Conservation (phyloP, 1,284 basidiomycete species). For the Pyrrhoderma lamaoense region DNA sequence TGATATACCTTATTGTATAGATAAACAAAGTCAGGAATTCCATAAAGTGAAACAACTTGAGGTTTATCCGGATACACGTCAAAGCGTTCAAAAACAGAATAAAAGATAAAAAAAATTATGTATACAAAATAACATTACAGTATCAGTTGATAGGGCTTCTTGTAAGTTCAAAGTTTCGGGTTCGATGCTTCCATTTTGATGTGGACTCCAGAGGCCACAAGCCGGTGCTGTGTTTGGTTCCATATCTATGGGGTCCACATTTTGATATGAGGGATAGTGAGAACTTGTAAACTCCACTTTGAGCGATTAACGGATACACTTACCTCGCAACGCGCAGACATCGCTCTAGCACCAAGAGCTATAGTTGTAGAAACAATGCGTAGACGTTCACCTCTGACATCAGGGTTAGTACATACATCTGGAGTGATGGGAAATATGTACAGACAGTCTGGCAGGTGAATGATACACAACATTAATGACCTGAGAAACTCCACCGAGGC, state of each 20-base stretch:
- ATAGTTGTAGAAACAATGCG: slow-evolving; percentile 42
- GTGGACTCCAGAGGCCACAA: slow-evolving; percentile 48
- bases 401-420: neutral
- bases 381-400: slow-evolving; percentile 39
- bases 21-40: too few species aligned
- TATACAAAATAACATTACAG: too few species aligned
- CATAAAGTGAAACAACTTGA: too few species aligned
- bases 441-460: slow-evolving; percentile 43
- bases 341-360: slow-evolving; percentile 34
- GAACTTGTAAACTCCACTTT: neutral
- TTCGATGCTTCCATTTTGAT: slow-evolving; percentile 45
- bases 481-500: slow-evolving; percentile 33
- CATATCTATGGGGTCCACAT: slow-evolving; percentile 59
- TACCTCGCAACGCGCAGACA: slow-evolving; percentile 43
- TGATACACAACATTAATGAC: slow-evolving; percentile 44
- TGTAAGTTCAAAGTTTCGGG: slow-evolving; percentile 15
- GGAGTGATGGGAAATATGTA: slow-evolving; percentile 13
- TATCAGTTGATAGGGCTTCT: too few species aligned
- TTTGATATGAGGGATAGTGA: slow-evolving; percentile 25
- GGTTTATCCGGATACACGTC: too few species aligned
- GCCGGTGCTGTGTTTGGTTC: slow-evolving; percentile 41
- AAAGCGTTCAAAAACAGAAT: too few species aligned
- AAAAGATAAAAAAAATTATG: too few species aligned
- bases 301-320: slow-evolving; percentile 11
- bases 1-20: too few species aligned